These are phyloP conservation scores for Penicillium ochrochloron DNA, from an alignment of 495 filamentous ascomycete species.

Conservation along the genomic window DNA sequence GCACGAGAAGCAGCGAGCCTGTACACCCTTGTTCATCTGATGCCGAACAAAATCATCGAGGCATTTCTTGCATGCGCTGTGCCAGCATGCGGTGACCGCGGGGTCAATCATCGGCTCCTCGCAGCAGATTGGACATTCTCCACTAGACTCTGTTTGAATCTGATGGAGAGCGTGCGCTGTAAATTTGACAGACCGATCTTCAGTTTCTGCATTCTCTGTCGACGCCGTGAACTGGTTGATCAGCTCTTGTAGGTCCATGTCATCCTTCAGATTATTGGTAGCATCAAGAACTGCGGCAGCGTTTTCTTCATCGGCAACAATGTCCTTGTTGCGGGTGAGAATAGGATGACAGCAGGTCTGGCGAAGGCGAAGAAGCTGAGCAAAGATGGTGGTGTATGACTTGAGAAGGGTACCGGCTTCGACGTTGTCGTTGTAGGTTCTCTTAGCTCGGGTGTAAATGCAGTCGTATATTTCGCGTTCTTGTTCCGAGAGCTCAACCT, in stretches of 20 bases:
- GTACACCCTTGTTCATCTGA: constrained; percentile 72
- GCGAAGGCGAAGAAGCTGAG: constrained; percentile 90
- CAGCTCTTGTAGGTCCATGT: constrained; percentile 90
- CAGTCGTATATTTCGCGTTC: constrained; percentile 92
- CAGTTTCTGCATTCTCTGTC: constrained; percentile 60
- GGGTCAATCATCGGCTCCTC: constrained; percentile 95
- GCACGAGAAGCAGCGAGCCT: constrained; percentile 87
- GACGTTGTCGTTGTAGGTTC: constrained; percentile 80
- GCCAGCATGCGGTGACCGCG: constrained; percentile 94
- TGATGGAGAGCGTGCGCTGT: constrained; percentile 85
- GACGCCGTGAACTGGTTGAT: constrained; percentile 80
- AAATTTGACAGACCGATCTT: constrained; percentile 58
- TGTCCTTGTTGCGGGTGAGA: constrained; percentile 79
- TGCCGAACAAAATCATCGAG: constrained; percentile 85
- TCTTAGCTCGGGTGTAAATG: constrained; percentile 80
- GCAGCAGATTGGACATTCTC: constrained; percentile 92
- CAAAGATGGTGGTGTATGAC: constrained; percentile 93
- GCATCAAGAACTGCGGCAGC: constrained; percentile 80
- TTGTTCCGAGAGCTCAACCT: constrained; percentile 78
- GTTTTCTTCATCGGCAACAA: constrained; percentile 87
- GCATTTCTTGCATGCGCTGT: constrained; percentile 93
- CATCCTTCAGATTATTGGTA: constrained; percentile 81
- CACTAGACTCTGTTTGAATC: constrained; percentile 84
- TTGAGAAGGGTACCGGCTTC: constrained; percentile 92
- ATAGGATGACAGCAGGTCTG: constrained; percentile 95